Evolutionary conservation across 1,284 basidiomycete species (phyloP).

Genomic region (Clitocybe nebularis): DNA sequence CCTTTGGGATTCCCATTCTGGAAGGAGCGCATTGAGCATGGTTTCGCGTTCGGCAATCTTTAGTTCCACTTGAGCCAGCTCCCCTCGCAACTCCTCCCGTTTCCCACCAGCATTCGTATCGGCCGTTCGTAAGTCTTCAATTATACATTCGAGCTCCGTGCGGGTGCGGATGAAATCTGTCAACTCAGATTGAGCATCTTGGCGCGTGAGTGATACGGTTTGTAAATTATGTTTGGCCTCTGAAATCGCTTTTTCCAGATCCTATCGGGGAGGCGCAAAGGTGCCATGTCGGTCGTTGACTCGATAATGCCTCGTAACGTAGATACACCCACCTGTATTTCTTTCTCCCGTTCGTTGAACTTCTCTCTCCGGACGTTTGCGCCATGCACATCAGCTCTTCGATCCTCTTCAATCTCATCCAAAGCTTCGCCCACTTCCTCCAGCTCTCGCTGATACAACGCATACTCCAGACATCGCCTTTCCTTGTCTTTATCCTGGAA

Average conservation of each 20-base stretch:
- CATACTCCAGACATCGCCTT: slow-evolving; percentile 92
- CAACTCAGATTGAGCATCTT: slow-evolving; percentile 73
- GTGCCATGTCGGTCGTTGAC: too few relatives aligned
- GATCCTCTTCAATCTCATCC: slow-evolving; percentile 82
- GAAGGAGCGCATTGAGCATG: slow-evolving; percentile 57
- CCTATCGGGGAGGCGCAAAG: slow-evolving; percentile 43
- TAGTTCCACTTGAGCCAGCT: slow-evolving; percentile 59
- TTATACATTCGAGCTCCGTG: slow-evolving; percentile 81
- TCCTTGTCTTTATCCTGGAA: slow-evolving; percentile 96
- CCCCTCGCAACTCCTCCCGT: slow-evolving; percentile 61
- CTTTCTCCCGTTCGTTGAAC: slow-evolving; percentile 81
- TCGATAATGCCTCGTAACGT: too few relatives aligned
- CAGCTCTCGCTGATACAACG: slow-evolving; percentile 87
- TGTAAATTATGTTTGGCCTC: slow-evolving; percentile 70
- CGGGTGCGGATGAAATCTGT: slow-evolving; percentile 75
- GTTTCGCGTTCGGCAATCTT: slow-evolving; percentile 64
- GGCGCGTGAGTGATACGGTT: slow-evolving; percentile 64
- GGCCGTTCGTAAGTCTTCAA: slow-evolving; percentile 75
- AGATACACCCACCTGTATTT: slow-evolving; percentile 60
- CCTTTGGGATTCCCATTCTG: slow-evolving; percentile 62
- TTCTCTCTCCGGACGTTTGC: slow-evolving; percentile 79
- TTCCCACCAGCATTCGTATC: slow-evolving; percentile 57
- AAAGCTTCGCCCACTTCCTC: slow-evolving; percentile 84
- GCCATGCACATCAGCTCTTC: slow-evolving; percentile 77
- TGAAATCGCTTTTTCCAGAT: slow-evolving; percentile 71